A percentile compares a stretch with the other conserved stretches of the same genome.
phyloP scores from a whole-genome alignment of 371 early-diverging fungal species.

The Smittium culicis region DNA sequence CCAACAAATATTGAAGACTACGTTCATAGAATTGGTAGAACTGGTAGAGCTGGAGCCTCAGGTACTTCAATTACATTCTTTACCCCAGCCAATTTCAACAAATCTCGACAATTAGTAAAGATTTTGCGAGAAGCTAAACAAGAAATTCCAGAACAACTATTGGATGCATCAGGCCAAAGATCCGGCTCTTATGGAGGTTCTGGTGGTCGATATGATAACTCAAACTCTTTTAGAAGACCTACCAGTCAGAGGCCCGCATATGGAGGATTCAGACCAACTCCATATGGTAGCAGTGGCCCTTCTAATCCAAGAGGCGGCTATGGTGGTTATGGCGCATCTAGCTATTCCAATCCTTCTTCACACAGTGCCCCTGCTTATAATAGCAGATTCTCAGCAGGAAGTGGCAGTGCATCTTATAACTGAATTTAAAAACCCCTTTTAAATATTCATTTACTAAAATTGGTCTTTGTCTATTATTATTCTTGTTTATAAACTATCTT shows the following conservation, averaged over 20 bases:
- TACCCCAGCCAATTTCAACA: slow-evolving; percentile 78
- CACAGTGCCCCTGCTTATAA: not conserved
- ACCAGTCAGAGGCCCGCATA: slow-evolving; percentile 12
- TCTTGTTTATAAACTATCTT: too few relatives aligned
- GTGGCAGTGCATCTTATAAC: too few relatives aligned
- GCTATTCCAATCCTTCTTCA: not conserved
- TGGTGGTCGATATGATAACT: slow-evolving; percentile 25
- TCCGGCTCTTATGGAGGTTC: slow-evolving; percentile 37
- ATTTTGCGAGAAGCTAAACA: slow-evolving; percentile 93
- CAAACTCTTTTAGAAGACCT: slow-evolving; percentile 16
- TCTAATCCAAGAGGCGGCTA: not conserved
- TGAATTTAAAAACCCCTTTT: too few relatives aligned
- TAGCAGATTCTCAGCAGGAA: too few relatives aligned
- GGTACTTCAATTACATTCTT: slow-evolving; percentile 96
- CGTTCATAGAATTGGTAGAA: slow-evolving; percentile 98
- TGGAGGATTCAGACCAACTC: slow-evolving; percentile 18
- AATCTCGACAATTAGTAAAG: slow-evolving; percentile 76
- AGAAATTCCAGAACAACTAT: slow-evolving; percentile 70
- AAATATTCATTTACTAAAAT: too few relatives aligned
- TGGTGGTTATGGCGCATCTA: not conserved
- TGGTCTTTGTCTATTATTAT: too few relatives aligned
- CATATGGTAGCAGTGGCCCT: slow-evolving; percentile 15
- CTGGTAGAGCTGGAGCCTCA: slow-evolving; percentile 93
- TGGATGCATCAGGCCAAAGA: slow-evolving; percentile 45
- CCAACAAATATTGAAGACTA: slow-evolving; percentile 89